Percentiles rank a stretch among this genome's conserved stretches.
Evolutionary conservation across 257 asterid species (phyloP).

Genomic region (Ehretia macrophylla): DNA sequence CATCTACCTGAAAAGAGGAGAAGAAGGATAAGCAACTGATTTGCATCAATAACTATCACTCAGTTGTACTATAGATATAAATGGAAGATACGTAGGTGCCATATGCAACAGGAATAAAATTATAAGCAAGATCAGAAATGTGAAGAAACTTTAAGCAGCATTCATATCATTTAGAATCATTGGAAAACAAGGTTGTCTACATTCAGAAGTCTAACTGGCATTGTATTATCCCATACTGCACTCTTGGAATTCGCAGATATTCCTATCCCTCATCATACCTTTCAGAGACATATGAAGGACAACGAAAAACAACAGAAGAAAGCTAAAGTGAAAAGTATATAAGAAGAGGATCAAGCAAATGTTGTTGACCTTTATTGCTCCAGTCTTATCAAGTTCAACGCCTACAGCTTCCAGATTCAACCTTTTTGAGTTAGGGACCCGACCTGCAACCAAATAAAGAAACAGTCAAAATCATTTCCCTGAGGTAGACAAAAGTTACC

Average conservation of each 20-base stretch:
- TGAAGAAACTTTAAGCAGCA: background rate
- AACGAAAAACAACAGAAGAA: background rate
- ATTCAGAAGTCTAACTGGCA: too few species aligned
- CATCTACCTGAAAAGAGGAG: constrained; percentile 59
- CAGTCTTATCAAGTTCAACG: constrained; percentile 60
- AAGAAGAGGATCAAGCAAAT: background rate
- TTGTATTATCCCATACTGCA: too few species aligned
- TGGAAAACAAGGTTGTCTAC: too few species aligned
- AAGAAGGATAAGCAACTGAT: constrained; percentile 5
- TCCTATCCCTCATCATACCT: too few species aligned
- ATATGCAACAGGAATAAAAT: background rate
- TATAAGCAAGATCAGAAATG: background rate
- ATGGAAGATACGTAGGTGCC: background rate
- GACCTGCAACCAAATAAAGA: constrained; percentile 45
- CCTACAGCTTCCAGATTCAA: constrained; percentile 85
- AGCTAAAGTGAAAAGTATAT: constrained; percentile 4
- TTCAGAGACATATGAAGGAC: background rate
- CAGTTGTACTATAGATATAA: background rate
- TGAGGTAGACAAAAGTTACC: too few species aligned
- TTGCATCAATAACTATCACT: background rate
- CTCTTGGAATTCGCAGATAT: too few species aligned
- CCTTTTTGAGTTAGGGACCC: constrained; percentile 86
- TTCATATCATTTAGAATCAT: too few species aligned
- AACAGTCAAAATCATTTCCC: background rate
- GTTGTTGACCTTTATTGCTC: constrained; percentile 72